Conservation (phyloP, 75 land plant species). For the Isoetes taiwanensis region DNA sequence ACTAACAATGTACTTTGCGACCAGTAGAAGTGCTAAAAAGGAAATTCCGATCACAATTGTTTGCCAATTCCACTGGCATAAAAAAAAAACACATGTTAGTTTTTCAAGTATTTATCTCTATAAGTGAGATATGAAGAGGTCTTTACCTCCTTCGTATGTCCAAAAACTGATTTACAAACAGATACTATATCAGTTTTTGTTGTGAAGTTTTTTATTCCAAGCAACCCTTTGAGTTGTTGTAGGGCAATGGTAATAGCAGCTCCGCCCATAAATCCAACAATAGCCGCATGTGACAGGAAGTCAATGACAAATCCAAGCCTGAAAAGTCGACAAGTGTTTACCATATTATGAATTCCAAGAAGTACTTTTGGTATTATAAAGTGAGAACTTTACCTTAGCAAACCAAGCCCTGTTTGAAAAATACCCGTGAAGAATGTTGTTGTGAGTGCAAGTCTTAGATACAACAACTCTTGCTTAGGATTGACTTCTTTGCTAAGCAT, state of each 20-base stretch:
- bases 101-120: too few species aligned
- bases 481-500: not conserved
- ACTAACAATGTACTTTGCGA: slow-evolving; percentile 54
- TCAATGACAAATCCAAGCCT: slow-evolving; percentile 81
- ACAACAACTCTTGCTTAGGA: not conserved
- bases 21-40: slow-evolving; percentile 37
- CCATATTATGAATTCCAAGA: too few species aligned
- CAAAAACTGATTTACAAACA: slow-evolving; percentile 55
- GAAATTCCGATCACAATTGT: slow-evolving; percentile 43
- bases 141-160: slow-evolving; percentile 48
- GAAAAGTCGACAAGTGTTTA: too few species aligned
- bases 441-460: too few species aligned
- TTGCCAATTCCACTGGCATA: slow-evolving; percentile 93
- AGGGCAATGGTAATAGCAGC: slow-evolving; percentile 53
- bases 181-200: slow-evolving; percentile 65
- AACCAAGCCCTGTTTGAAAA: too few species aligned
- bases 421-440: too few species aligned
- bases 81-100: too few species aligned
- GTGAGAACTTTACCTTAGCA: too few species aligned
- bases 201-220: slow-evolving; percentile 52
- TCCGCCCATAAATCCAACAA: slow-evolving; percentile 75
- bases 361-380: too few species aligned
- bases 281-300: slow-evolving; percentile 65
- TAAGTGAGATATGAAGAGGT: too few species aligned
- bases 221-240: slow-evolving; percentile 68